These are phyloP conservation scores for Durotheca rogersii DNA, from an alignment of 495 filamentous ascomycete genomes.

Conservation along the genomic window DNA sequence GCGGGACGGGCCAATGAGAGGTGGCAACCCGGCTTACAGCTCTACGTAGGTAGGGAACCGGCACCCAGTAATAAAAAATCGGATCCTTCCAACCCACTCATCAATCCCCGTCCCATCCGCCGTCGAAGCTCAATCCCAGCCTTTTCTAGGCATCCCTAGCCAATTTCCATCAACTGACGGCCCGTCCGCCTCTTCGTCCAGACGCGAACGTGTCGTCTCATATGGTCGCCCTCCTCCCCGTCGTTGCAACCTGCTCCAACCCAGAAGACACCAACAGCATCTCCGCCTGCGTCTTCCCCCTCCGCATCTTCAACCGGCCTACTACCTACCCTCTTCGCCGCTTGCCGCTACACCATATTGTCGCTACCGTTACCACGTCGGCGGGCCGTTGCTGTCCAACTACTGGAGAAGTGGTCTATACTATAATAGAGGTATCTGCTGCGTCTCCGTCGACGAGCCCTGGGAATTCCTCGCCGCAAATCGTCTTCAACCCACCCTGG, in stretches of 20 bases:
- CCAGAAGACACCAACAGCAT: too few relatives aligned
- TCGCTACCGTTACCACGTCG: too few relatives aligned
- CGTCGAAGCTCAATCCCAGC: conserved; percentile 25
- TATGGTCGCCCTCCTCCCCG: too few relatives aligned
- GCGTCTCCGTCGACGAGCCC: not conserved
- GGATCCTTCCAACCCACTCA: conserved; percentile 25
- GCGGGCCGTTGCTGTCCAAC: too few relatives aligned
- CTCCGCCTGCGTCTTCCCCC: conserved; percentile 1
- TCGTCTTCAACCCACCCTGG: too few relatives aligned
- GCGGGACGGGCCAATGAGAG: not conserved
- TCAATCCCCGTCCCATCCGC: conserved; percentile 24
- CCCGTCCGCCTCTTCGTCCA: conserved; percentile 14
- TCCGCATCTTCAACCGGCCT: not conserved
- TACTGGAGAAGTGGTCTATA: too few relatives aligned
- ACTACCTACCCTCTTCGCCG: too few relatives aligned
- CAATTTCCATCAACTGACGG: conserved; percentile 28
- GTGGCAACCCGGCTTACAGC: conserved; percentile 19
- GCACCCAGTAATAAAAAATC: conserved; percentile 19
- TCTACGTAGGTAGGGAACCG: conserved; percentile 13
- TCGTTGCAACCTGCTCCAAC: too few relatives aligned
- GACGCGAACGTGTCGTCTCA: conserved; percentile 22
- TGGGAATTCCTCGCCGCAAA: too few relatives aligned
- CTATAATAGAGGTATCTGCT: too few relatives aligned
- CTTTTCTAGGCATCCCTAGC: conserved; percentile 25
- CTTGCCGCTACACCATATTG: too few relatives aligned